A percentile compares a stretch with the other conserved stretches of the same genome.
phyloP scores from a whole-genome alignment of 2,329 filamentous ascomycete species.

The Penicillium sp. region DNA sequence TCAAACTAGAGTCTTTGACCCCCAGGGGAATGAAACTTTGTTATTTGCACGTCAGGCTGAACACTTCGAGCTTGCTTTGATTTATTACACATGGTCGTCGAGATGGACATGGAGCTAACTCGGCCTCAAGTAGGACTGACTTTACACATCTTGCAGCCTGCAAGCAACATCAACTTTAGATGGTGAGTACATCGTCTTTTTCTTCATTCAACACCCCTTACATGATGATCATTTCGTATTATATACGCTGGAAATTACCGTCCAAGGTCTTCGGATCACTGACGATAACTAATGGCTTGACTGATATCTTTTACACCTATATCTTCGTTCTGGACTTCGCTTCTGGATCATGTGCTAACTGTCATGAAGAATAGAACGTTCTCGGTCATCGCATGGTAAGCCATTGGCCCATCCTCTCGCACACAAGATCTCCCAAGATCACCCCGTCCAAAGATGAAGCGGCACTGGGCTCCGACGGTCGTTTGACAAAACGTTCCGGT shows the following conservation, averaged over 20 bases:
- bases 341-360: constrained; percentile 15
- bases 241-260: constrained; percentile 95
- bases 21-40: constrained; percentile 67
- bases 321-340: constrained; percentile 15
- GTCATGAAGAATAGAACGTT: constrained; percentile 16
- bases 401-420: constrained; percentile 3
- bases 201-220: constrained; percentile 30
- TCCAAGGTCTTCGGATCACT: constrained; percentile 67
- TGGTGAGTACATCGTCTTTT: constrained; percentile 26
- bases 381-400: constrained; percentile 24
- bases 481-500: constrained; percentile 46
- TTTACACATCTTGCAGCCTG: neutral
- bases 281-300: constrained; percentile 82
- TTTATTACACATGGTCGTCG: constrained; percentile 12
- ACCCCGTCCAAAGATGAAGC: constrained; percentile 40
- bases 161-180: neutral
- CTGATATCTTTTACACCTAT: constrained; percentile 53
- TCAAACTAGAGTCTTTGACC: constrained; percentile 98
- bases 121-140: constrained; percentile 16
- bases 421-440: constrained; percentile 1
- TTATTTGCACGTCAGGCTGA: constrained; percentile 92
- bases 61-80: constrained; percentile 28
- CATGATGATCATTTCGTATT: constrained; percentile 56
- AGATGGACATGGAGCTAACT: constrained; percentile 21
- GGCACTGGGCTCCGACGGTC: constrained; percentile 95